Evolutionary conservation across 2,329 filamentous ascomycete genomes (phyloP).

Genomic region (Volutella citrinella): DNA sequence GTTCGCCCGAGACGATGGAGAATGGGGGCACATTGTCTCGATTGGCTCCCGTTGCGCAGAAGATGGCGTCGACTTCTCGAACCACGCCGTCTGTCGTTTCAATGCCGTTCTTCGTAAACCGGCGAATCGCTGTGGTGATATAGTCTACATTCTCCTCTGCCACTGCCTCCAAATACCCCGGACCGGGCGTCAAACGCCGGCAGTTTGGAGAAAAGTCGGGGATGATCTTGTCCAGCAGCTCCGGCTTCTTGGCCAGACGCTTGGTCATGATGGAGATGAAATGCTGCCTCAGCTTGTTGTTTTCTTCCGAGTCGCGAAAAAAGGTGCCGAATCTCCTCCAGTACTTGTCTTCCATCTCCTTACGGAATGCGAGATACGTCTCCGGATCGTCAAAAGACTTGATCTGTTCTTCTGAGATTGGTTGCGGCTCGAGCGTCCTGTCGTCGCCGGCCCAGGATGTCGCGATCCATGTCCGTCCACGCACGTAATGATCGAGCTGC

Average conservation of each 20-base stretch:
- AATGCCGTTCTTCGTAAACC: slow-evolving; percentile 59
- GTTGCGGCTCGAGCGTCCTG: slow-evolving; percentile 54
- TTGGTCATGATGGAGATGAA: slow-evolving; percentile 49
- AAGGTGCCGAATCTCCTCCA: slow-evolving; percentile 56
- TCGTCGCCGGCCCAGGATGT: slow-evolving; percentile 56
- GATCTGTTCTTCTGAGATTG: slow-evolving; percentile 52
- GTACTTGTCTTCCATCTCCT: slow-evolving; percentile 57
- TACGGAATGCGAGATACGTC: slow-evolving; percentile 58
- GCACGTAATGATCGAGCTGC: slow-evolving; percentile 61
- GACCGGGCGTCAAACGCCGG: slow-evolving; percentile 62
- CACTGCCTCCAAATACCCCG: slow-evolving; percentile 65
- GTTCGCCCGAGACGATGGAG: slow-evolving; percentile 52
- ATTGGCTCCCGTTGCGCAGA: slow-evolving; percentile 68
- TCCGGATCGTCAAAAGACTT: slow-evolving; percentile 58
- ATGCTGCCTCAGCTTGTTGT: slow-evolving; percentile 42
- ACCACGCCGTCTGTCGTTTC: slow-evolving; percentile 55
- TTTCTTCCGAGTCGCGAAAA: slow-evolving; percentile 51
- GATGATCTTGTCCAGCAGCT: slow-evolving; percentile 52
- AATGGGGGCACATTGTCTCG: slow-evolving; percentile 58
- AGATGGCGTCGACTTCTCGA: slow-evolving; percentile 59
- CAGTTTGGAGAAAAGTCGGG: slow-evolving; percentile 65
- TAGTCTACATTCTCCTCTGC: slow-evolving; percentile 60
- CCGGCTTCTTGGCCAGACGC: slow-evolving; percentile 51
- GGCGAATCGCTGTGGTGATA: slow-evolving; percentile 53
- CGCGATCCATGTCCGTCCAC: slow-evolving; percentile 67